Base-by-base conservation (phyloP, 257 asterid species). In the Petunia axillaris region DNA sequence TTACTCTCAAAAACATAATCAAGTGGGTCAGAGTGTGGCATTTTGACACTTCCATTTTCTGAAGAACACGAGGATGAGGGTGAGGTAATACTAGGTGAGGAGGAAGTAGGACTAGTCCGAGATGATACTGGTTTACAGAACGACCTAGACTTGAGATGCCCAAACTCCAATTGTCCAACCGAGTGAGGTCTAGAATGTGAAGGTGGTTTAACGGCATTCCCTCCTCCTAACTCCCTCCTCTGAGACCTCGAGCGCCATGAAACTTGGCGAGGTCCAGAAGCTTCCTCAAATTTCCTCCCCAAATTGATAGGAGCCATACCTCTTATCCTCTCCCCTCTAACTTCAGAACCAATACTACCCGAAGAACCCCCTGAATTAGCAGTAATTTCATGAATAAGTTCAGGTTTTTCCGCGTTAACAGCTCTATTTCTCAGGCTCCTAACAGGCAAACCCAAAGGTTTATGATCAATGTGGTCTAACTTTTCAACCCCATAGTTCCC, bases 371-470 rank as follows among this genome's bases (percentile, higher is more conserved):
- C 90, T 75, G 46, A 63, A 67, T 79, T 65, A 35, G 80, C 48
- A 25, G 44, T 43, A 75, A 8, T 64, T 55, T 78, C 55, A 36
- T 79, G 57, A 10, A 64, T 60, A 77, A 67, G 57, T 64, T 85
- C 90, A 80, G 75, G 81, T 13, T 79, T 79, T 50, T 77, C 91
- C 85, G 64, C 38, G 14, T 80, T 90, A 44, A 48, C 53, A 87
- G 53, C 52, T 63, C 84, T 85, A 39, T 96, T 84, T 84, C 91
- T 89, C 75, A 95, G 81, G 82, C 94, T 93, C 87, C 98, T 89
- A 80, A 92, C 76, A 4, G 98, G 97, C 86, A 95, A 82, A 84
- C 93, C 91, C 87, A 95, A 87, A 52, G 97, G 94, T 85, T 85
- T 91, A 84, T 88, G 85, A 71, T 90, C 91, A 85, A 85, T 80